Base-by-base conservation (phyloP, 2,329 filamentous ascomycete species). In the Penicillium freii region DNA sequence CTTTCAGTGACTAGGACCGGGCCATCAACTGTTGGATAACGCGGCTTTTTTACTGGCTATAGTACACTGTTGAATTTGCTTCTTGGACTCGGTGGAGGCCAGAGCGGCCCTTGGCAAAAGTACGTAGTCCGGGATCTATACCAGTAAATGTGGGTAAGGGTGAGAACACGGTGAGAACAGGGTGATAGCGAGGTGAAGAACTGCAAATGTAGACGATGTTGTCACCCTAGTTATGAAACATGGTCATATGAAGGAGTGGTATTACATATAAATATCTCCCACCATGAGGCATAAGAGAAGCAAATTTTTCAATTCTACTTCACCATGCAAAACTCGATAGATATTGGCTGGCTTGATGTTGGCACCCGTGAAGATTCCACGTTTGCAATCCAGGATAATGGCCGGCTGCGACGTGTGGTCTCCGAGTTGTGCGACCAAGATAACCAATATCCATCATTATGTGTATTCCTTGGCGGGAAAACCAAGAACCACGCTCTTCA, bases 301-400 rank as follows among this genome's bases (percentile, higher is more conserved):
- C 6, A 31, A 2, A 15, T 8, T 47, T 13, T 10, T 48, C 11
- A 5, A 3, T 17, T 23, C 17, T 50, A 33, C 31, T 50, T 53
- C 21, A 23, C 19, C 5, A 62, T 63, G 21, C 45, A 61, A 31
- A 53, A 57, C n/a, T 51, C 45, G 10, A 51, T 53, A 46, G 45
- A 63, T 51, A 59, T 59, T 39, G 40, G 51, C 36, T 63, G 42
- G 61, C 47, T 63, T 23, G 45, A 63, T 49, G 2, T 63, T 45
- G 38, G 27, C 9, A 45, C 27, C 25, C 4, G 4, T 7, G 8
- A 45, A 45, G 43, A 45, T 45, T 45, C 43, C 2, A 57, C 45
- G 1, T 45, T 54, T 33, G 38, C 40, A 47, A 34, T 63, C 17
- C 2, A 51, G 23, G 59, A 61, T 23, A 11, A 56, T 8, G 38